These are phyloP conservation scores for Trichoderma asperellum DNA, from an alignment of 2,329 filamentous ascomycete genomes.

Conservation along the genomic window DNA sequence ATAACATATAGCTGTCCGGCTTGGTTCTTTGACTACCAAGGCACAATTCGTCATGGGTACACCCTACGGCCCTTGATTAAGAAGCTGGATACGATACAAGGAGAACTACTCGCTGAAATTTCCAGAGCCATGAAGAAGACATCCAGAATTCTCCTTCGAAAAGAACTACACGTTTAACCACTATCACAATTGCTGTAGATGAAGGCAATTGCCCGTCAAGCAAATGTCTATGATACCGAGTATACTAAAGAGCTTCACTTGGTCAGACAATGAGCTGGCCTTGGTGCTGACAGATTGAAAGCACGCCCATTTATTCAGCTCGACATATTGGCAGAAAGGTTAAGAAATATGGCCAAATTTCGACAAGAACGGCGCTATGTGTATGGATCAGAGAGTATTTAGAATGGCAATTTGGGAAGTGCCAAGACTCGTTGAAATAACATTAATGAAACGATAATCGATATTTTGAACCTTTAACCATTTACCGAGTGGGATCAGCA, in stretches of 20 bases:
- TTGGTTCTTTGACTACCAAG: not conserved
- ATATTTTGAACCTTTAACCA: not conserved
- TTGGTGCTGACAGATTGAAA: not conserved
- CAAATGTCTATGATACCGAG: not conserved
- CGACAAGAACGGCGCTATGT: too few relatives aligned
- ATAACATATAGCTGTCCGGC: not conserved
- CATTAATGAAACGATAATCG: not conserved
- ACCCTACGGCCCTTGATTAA: not conserved
- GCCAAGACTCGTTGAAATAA: not conserved
- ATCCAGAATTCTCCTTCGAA: not conserved
- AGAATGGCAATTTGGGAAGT: too few relatives aligned
- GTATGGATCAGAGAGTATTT: too few relatives aligned
- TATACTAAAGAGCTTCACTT: not conserved
- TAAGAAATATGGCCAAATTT: not conserved
- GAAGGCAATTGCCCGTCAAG: not conserved
- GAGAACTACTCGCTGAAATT: not conserved
- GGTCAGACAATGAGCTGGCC: not conserved
- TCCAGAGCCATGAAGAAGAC: not conserved
- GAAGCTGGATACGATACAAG: not conserved
- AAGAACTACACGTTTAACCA: not conserved
- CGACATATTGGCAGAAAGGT: not conserved
- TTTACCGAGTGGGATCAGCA: not conserved
- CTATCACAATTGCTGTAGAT: not conserved
- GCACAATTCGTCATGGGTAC: not conserved
- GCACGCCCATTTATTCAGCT: not conserved